Base-by-base conservation (phyloP, 106 monocot genomes). In the Dioscorea dumetorum region DNA sequence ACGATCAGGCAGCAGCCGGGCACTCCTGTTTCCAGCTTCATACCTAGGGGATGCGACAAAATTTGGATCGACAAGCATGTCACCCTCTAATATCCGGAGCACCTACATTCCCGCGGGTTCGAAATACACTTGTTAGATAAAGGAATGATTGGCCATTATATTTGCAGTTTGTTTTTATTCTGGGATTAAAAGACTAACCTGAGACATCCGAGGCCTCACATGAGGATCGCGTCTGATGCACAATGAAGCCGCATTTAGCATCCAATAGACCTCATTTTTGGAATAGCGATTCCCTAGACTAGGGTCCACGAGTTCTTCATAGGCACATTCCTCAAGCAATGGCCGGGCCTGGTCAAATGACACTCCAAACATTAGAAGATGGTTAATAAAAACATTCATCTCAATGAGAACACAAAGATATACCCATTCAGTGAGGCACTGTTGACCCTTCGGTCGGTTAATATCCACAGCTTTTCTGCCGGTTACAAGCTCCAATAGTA, bases 341-440 rank as follows among this genome's bases (percentile, higher is more conserved):
- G 79, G 79, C 8, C 79, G 79, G 6, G 73, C 79, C 79, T 79
- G 57, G 49, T 6, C 33, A 33, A 33, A 31, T 10, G 28, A 53
- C 2, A 24, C 49, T 22, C 10, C 19, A 18, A 14, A 17, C 12
- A 17, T 15, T 16, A 63, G 5, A 16, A 32, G 63, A 12, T 20
- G 14, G 33, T 22, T 16, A 22, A 17, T 7, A 31, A 69, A 13
- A n/a, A 24, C 68, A 31, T 69, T 54, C 41, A 28, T 7, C 14
- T 23, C n/a, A 14, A 16, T 57, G 18, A 32, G 20, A 67, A 50
- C 11, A 22, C 4, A 15, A 41, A n/a, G n/a, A n/a, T 53, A 71
- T 73, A 81, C 81, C 81, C 81, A 81, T 72, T 81, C 81, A 22
- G 81, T 76, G 52, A 81, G 81, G 65, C 76, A 81, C 48, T 81